Percentiles rank a stretch among this genome's conserved stretches.
These are phyloP conservation scores for Westerdykella ornata DNA, from an alignment of 2,329 filamentous ascomycete species.

Conservation along the genomic window DNA sequence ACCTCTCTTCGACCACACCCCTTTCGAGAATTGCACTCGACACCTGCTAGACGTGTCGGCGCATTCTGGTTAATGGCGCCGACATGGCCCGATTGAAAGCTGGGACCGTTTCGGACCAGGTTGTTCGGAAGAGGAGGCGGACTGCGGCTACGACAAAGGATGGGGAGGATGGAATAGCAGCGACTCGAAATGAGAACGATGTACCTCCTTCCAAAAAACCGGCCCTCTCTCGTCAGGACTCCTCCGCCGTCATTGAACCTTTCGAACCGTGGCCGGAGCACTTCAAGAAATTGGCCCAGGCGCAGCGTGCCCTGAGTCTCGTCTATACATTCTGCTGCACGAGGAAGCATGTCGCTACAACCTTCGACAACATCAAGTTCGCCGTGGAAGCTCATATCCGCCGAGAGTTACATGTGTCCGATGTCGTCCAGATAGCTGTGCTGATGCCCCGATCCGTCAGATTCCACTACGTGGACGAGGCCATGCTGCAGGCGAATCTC, in stretches of 20 bases:
- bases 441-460: constrained; percentile 71
- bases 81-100: constrained; percentile 40
- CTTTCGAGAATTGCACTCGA: too few relatives aligned
- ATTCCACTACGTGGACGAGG: constrained; percentile 81
- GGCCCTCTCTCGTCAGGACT: constrained; percentile 38
- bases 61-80: background rate
- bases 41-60: too few relatives aligned
- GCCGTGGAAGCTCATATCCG: constrained; percentile 80
- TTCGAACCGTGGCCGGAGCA: constrained; percentile 64
- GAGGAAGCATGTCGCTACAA: constrained; percentile 84
- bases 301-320: constrained; percentile 78
- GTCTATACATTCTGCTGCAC: constrained; percentile 95
- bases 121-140: constrained; percentile 42
- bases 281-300: constrained; percentile 66
- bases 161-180: constrained; percentile 49
- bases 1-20: too few relatives aligned
- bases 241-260: constrained; percentile 47
- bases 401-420: constrained; percentile 61
- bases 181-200: constrained; percentile 36
- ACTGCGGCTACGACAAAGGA: constrained; percentile 52
- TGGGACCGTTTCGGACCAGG: constrained; percentile 41
- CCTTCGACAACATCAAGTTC: constrained; percentile 78
- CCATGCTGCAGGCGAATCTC: constrained; percentile 72
- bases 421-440: constrained; percentile 75
- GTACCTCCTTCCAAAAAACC: constrained; percentile 29